A percentile compares a stretch with the other conserved stretches of the same genome.
Evolutionary conservation across 305 asterid genomes (phyloP).

Genomic region (Rubia tinctorum): DNA sequence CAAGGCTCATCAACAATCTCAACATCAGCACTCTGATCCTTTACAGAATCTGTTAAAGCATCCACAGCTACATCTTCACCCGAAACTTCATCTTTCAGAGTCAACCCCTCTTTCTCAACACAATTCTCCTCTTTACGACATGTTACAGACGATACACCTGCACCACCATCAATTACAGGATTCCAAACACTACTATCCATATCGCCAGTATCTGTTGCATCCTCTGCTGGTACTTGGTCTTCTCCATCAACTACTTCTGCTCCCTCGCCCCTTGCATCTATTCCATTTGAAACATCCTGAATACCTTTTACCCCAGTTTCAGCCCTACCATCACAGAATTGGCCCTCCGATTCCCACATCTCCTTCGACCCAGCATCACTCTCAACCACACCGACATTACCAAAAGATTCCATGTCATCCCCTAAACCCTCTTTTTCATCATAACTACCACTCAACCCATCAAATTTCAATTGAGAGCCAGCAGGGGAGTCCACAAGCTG

Average conservation of each 20-base stretch:
- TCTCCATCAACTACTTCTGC: slow-evolving; percentile 24
- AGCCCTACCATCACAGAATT: slow-evolving; percentile 27
- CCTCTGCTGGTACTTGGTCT: slow-evolving; percentile 20
- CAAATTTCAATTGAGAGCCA: slow-evolving; percentile 76
- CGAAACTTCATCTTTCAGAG: slow-evolving; percentile 17
- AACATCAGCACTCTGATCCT: slow-evolving; percentile 18
- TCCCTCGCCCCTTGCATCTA: slow-evolving; percentile 2
- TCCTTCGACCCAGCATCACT: too few species aligned
- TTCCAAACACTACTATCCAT: slow-evolving; percentile 35
- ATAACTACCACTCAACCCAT: slow-evolving; percentile 51
- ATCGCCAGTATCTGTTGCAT: too few species aligned
- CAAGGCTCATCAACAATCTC: slow-evolving; percentile 14
- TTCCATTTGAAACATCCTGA: slow-evolving; percentile 25
- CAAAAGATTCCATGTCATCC: slow-evolving; percentile 15
- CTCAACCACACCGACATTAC: background rate
- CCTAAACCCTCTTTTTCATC: slow-evolving; percentile 23
- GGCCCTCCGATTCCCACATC: too few species aligned
- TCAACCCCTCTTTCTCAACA: slow-evolving; percentile 22
- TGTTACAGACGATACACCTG: slow-evolving; percentile 21
- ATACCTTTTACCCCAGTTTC: slow-evolving; percentile 21
- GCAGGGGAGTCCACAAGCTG: slow-evolving; percentile 79
- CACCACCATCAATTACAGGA: slow-evolving; percentile 34
- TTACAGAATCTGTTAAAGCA: slow-evolving; percentile 13
- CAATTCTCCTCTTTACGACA: slow-evolving; percentile 11
- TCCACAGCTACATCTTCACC: slow-evolving; percentile 9